These are phyloP conservation scores for Cymbopogon flexuosus DNA, from an alignment of 202 grass and related monocot species.

Conservation along the genomic window DNA sequence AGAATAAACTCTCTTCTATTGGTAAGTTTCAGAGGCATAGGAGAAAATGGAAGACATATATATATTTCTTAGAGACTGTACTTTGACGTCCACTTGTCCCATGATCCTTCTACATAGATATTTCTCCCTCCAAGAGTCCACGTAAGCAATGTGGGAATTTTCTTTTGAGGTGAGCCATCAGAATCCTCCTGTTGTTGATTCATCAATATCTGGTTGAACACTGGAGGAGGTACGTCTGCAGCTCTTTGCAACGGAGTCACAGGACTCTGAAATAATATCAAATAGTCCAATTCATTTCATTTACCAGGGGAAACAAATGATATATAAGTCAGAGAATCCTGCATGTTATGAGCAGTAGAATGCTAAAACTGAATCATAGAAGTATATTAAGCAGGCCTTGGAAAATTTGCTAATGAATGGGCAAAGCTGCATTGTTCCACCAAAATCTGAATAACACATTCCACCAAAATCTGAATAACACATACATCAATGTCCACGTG, in stretches of 20 bases:
- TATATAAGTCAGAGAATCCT: not conserved
- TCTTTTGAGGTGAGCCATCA: conserved; percentile 51
- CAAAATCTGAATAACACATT: not conserved
- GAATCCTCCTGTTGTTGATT: conserved; percentile 39
- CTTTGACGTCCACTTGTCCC: conserved; percentile 76
- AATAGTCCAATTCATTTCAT: not conserved
- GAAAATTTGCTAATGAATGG: not conserved
- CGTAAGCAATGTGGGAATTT: conserved; percentile 59
- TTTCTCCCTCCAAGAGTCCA: conserved; percentile 72
- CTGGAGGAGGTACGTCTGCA: conserved; percentile 44
- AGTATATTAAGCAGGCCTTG: not conserved
- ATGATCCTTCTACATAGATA: conserved; percentile 84
- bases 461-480: not conserved
- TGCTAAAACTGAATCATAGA: not conserved
- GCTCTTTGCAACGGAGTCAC: conserved; percentile 62
- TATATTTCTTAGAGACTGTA: not conserved
- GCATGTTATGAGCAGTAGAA: not conserved
- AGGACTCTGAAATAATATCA: conserved; percentile 52
- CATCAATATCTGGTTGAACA: conserved; percentile 79
- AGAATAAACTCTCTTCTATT: not conserved
- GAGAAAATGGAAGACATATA: not conserved
- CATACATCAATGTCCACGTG: not conserved
- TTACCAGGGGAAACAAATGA: not conserved
- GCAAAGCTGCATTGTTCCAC: not conserved
- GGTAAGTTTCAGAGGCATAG: not conserved